Evolutionary conservation across 2,329 filamentous ascomycete genomes (phyloP), one percentile per base, ranked within the genome.

Genomic region (Botrytis byssoidea): DNA sequence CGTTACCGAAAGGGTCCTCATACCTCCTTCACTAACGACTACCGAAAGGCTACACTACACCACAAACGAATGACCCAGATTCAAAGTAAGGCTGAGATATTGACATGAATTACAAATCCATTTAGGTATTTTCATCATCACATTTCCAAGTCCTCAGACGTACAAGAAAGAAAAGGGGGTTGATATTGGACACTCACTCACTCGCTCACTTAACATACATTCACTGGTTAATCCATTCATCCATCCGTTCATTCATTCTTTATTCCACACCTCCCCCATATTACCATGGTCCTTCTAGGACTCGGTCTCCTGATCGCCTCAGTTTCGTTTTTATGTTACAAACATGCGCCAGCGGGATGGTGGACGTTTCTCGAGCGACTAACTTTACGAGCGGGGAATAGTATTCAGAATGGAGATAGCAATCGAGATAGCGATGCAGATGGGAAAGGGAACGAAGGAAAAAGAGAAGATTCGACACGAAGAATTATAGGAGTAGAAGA

Each of bases 221-320:
- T 25, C 46, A 51, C 10, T 48, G 44, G 22, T 22, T 12, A 18
- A 37, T 32, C 8, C 8, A 60, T 29, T 12, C 37, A 42, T 5
- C 0, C 40, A 40, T 40, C 3, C 32, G 16, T 42, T 12, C 14
- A 42, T 42, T 7, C 57, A 61, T 8, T 42, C 25, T 10, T 25
- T 63, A 25, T 18, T 9, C n/a, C 61, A 44, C 4, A 10, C 37
- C 32, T 10, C 16, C 51, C 32, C 6, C 16, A n/a, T 10, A 55
- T 4, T 48, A 55, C n/a, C 16, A 71, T 71, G 69, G 69, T 55
- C 44, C 59, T 67, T 22, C n/a, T 91, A 75, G 89, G 88, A 76
- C 82, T 91, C 76, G 89, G 89, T n/a, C 83, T 92, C 76, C 84
- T 91, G 78, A 81, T 91, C 76, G 89, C 86, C 61, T 89, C 89